Base-by-base conservation (phyloP, 495 filamentous ascomycete species). In the Penicillium atrosanguineum region DNA sequence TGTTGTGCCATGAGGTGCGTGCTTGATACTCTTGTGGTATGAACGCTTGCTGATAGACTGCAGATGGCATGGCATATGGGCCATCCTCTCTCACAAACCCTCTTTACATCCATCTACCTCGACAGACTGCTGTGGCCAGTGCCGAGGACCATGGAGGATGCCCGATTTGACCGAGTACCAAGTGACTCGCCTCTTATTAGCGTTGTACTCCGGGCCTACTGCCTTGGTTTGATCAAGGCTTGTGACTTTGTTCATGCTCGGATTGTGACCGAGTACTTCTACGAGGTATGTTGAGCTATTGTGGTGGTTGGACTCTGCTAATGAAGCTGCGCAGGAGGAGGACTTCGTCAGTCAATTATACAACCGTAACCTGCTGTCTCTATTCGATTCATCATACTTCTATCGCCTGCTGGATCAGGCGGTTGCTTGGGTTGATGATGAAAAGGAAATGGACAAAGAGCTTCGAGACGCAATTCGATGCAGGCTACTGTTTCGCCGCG, bases 51-150 rank as follows among this genome's bases (percentile, higher is more conserved):
- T 71, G 55, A 75, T 46, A 48, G 31, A 26, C 46, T 46, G 42
- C 60, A 95, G 88, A 94, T 95, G 87, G 91, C 91, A 61, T 99
- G 94, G 94, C 91, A 97, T 71, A 86, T 87, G 64, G 94, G 94
- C 16, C 88, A 95, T 59, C 90, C 94, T 26, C 85, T 99, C 4
- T 94, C 91, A 4, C 95, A 97, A 65, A 97, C 92, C 0, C 71
- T 99, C 7, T 91, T 96, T 67, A 95, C 92, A n/a, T 96, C 89
- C 31, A 76, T 95, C 29, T 94, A 99, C 68, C 83, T 99, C 58
- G 91, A 97, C 60, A 83, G 81, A 38, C 75, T 99, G 15, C 74
- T 96, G 57, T 86, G 83, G 64, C 86, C 90, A 15, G 74, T 79
- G 41, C 89, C 90, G 7, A 73, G 63, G 34, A 80, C 69, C 16